These are phyloP conservation scores for Jimgerdemannia lactiflua DNA, from an alignment of 192 early-diverging fungal species.

Conservation along the genomic window DNA sequence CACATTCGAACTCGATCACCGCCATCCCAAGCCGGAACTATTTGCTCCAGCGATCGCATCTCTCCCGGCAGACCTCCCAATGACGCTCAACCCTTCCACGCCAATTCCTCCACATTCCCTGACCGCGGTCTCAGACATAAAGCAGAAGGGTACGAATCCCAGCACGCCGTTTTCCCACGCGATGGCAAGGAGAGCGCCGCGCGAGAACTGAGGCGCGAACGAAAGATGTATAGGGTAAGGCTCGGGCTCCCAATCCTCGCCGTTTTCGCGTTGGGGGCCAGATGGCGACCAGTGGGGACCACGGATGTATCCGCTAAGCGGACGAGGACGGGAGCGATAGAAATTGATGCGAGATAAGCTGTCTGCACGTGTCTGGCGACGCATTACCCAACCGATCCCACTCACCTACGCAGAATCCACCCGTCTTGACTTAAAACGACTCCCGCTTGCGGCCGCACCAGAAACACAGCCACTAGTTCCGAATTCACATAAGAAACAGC, in stretches of 20 bases:
- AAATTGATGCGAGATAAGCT: background rate
- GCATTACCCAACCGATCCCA: background rate
- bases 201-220: slow-evolving; percentile 11
- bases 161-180: slow-evolving; percentile 21
- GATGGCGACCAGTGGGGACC: slow-evolving; percentile 18
- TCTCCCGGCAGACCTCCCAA: background rate
- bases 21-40: background rate
- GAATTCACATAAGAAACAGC: slow-evolving; percentile 48
- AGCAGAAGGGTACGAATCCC: slow-evolving; percentile 15
- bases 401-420: slow-evolving; percentile 33
- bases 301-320: slow-evolving; percentile 40
- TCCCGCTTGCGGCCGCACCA: slow-evolving; percentile 20
- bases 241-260: background rate
- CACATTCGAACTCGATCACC: background rate
- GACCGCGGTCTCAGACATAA: background rate
- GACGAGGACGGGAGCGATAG: background rate
- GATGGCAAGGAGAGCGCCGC: slow-evolving; percentile 23
- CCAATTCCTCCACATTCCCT: background rate
- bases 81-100: background rate
- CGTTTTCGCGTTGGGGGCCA: no score
- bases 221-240: slow-evolving; percentile 6
- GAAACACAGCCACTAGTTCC: slow-evolving; percentile 42
- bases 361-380: background rate
- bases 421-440: slow-evolving; percentile 29
- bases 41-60: background rate